A percentile compares a stretch with the other conserved stretches of the same genome.
These are phyloP conservation scores for Coriaria nepalensis DNA, from an alignment of 306 rosid species.

Conservation along the genomic window DNA sequence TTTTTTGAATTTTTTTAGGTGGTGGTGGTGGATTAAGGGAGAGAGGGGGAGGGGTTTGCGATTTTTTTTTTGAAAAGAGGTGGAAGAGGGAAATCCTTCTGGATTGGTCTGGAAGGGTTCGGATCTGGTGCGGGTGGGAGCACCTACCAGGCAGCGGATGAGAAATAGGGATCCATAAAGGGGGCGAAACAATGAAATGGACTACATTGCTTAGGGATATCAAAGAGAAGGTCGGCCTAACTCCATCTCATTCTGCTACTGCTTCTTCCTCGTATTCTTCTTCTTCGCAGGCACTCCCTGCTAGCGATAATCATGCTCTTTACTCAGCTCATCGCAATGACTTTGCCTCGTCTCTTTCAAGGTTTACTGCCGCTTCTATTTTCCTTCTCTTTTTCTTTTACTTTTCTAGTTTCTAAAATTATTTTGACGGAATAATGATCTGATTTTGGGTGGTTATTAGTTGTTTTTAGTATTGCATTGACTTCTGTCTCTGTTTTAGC, in stretches of 20 bases:
- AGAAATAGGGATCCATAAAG: slow-evolving; percentile 39
- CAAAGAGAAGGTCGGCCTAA: slow-evolving; percentile 94
- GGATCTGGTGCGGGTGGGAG: slow-evolving; percentile 50
- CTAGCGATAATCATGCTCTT: slow-evolving; percentile 39
- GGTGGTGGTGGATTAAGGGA: slow-evolving; percentile 8
- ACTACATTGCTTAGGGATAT: slow-evolving; percentile 92
- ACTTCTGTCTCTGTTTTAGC: slow-evolving; percentile 6
- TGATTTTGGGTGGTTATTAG: not conserved
- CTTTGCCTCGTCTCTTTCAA: slow-evolving; percentile 47
- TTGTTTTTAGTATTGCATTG: slow-evolving; percentile 23
- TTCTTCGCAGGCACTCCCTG: slow-evolving; percentile 15
- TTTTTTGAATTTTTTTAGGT: not conserved
- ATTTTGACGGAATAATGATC: not conserved
- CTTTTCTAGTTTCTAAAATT: not conserved
- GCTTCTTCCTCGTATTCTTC: slow-evolving; percentile 27
- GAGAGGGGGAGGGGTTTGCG: slow-evolving; percentile 1
- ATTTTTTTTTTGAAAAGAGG: slow-evolving; percentile 20
- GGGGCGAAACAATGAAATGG: slow-evolving; percentile 91
- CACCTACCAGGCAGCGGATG: slow-evolving; percentile 37
- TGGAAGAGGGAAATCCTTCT: slow-evolving; percentile 23
- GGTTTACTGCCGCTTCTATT: slow-evolving; percentile 25
- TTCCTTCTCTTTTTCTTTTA: not conserved
- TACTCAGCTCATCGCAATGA: slow-evolving; percentile 34
- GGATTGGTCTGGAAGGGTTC: slow-evolving; percentile 21
- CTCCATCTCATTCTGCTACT: slow-evolving; percentile 41